Percentiles rank a stretch among this genome's conserved stretches.
Conservation (phyloP, 371 early-diverging fungal species). For the Basidiobolus meristosporus region DNA sequence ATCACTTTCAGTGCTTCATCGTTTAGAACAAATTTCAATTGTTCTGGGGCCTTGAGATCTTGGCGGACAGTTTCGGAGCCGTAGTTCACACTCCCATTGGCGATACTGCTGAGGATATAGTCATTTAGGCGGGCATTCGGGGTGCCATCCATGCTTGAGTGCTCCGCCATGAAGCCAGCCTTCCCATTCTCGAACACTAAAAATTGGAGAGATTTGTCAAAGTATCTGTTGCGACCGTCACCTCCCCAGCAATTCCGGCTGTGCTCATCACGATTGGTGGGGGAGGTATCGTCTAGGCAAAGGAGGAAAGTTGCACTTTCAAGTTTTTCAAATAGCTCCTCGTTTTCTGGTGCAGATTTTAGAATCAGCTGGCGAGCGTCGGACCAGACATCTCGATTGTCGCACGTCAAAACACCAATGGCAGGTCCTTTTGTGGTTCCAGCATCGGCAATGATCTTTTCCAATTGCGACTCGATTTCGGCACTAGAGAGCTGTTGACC, state of each 20-base stretch:
- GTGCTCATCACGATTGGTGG: slow-evolving; percentile 67
- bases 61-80: slow-evolving; percentile 22
- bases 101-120: slow-evolving; percentile 19
- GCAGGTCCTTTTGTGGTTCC: slow-evolving; percentile 47
- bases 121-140: slow-evolving; percentile 60
- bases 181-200: slow-evolving; percentile 90
- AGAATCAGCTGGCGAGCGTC: slow-evolving; percentile 50
- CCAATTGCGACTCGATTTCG: slow-evolving; percentile 42
- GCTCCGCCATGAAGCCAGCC: slow-evolving; percentile 90
- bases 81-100: slow-evolving; percentile 35
- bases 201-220: slow-evolving; percentile 84
- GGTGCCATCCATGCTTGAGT: slow-evolving; percentile 93
- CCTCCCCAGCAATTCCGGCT: slow-evolving; percentile 78
- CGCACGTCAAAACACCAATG: slow-evolving; percentile 79
- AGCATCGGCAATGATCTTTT: slow-evolving; percentile 47
- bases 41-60: slow-evolving; percentile 36
- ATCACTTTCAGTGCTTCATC: slow-evolving; percentile 27
- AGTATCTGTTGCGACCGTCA: slow-evolving; percentile 84
- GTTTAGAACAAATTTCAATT: slow-evolving; percentile 48
- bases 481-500: slow-evolving; percentile 64
- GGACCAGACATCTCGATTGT: slow-evolving; percentile 86
- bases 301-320: slow-evolving; percentile 69
- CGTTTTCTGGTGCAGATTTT: slow-evolving; percentile 42
- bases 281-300: slow-evolving; percentile 72
- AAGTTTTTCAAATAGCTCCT: slow-evolving; percentile 44